Base-by-base conservation (phyloP, 192 early-diverging fungal species). In the Podila clonocystis region DNA sequence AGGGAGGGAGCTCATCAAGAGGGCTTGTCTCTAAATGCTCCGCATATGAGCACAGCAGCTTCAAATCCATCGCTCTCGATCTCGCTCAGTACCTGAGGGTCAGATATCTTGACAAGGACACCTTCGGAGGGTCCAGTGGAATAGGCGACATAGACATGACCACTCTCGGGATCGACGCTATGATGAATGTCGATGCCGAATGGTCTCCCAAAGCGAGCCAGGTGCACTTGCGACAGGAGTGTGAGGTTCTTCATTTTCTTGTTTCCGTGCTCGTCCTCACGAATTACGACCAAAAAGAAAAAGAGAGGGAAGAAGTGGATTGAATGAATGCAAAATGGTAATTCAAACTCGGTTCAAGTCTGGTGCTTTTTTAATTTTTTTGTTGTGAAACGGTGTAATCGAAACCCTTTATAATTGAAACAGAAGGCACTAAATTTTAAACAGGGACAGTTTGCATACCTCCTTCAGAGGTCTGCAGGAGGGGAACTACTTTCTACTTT, bases 71-170 rank as follows among this genome's bases (percentile, higher is more conserved):
- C 41, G 15, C 17, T 17, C 12, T 22, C 41, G 12, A 45, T 15
- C 4, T 45, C 41, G 2, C 41, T 15, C 11, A 2, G 57, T 72
- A 80, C 77, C 71, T 73, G 70, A 60, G 73, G 65, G 45, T 80
- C 77, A 7, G 67, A 61, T 50, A 80, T 80, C 48, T 59, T 72
- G 57, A 75, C 69, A 41, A 82, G 64, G 20, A 88, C 71, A 30
- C 79, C 65, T 38, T 86, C 74, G 0, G 68, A 26, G 22, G 65
- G 64, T 15, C 76, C 67, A n/a, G 60, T 75, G 11, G 72, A 73
- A n/a, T 84, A 82, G 31, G 90, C 85, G n/a, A 84, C 85, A 73
- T 88, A 91, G 50, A 87, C 84, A 26, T 83, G 71, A 1, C 62
- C 75, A 5, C 82, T 85, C 58, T 91, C 90, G 20, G 87, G 83